Evolutionary conservation across 2,329 filamentous ascomycete species (phyloP).

Genomic region (Fusarium mangiferae): DNA sequence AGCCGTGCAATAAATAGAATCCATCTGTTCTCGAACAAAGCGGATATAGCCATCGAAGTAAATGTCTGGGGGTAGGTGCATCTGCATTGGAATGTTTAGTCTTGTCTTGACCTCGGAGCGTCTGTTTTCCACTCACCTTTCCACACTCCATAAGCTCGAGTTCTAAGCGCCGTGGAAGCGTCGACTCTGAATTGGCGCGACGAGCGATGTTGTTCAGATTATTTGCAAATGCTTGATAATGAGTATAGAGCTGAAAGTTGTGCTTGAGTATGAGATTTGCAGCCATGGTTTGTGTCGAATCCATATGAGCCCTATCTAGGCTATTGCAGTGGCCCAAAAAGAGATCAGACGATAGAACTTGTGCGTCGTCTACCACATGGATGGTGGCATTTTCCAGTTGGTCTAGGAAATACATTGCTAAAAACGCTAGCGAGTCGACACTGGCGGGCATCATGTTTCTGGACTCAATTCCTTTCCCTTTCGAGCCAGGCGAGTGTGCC

Average conservation of each 20-base stretch:
- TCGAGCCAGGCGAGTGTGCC: conserved; percentile 45
- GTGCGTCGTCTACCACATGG: conserved; percentile 38
- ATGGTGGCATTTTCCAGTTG: conserved; percentile 60
- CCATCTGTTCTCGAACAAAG: conserved; percentile 54
- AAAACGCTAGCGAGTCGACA: conserved; percentile 53
- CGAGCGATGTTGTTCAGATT: conserved; percentile 51
- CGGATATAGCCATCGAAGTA: conserved; percentile 57
- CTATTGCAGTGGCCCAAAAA: conserved; percentile 54
- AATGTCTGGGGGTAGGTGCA: conserved; percentile 47
- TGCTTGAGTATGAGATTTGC: conserved; percentile 51
- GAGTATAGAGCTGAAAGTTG: conserved; percentile 50
- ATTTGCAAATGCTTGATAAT: conserved; percentile 45
- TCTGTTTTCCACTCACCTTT: conserved; percentile 52
- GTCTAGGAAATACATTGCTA: conserved; percentile 62
- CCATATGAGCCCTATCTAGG: conserved; percentile 33
- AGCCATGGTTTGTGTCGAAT: conserved; percentile 50
- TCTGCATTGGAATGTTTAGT: conserved; percentile 47
- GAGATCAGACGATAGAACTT: conserved; percentile 55
- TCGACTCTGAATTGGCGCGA: conserved; percentile 48
- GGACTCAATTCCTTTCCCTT: conserved; percentile 56
- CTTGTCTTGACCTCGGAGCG: not conserved
- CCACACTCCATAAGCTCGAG: conserved; percentile 62
- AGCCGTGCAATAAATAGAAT: conserved; percentile 54
- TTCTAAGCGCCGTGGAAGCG: conserved; percentile 59
- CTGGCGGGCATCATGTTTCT: conserved; percentile 45